Evolutionary conservation across 495 filamentous ascomycete genomes (phyloP).

Genomic region (Penicillium diatomitis): DNA sequence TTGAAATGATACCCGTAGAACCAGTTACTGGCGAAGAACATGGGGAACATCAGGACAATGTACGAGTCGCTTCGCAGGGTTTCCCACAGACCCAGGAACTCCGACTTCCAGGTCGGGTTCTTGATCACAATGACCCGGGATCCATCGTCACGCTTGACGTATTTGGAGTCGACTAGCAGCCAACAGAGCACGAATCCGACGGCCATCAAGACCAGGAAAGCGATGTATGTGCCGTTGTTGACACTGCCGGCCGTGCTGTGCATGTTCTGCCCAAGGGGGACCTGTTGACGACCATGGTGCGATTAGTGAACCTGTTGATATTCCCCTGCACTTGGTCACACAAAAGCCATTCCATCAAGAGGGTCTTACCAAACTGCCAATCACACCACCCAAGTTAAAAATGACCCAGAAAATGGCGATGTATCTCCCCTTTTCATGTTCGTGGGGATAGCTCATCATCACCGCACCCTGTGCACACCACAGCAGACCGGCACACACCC

Average conservation of each 20-base stretch:
- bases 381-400: constrained; percentile 88
- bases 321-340: no score
- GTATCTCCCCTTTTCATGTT: constrained; percentile 75
- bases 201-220: constrained; percentile 81
- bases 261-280: constrained; percentile 75
- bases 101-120: constrained; percentile 71
- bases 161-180: constrained; percentile 64
- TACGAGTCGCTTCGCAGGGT: constrained; percentile 65
- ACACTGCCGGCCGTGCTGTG: constrained; percentile 52
- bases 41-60: constrained; percentile 77
- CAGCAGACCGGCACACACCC: constrained; percentile 73
- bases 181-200: constrained; percentile 64
- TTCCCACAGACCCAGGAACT: constrained; percentile 69
- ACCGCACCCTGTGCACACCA: constrained; percentile 92
- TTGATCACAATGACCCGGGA: constrained; percentile 80
- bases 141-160: constrained; percentile 72
- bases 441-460: constrained; percentile 89
- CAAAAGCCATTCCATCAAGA: neutral
- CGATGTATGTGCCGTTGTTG: constrained; percentile 80
- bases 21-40: constrained; percentile 56
- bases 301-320: no score
- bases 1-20: constrained; percentile 46
- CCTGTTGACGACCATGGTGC: constrained; percentile 22
- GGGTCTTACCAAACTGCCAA: constrained; percentile 63
- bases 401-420: constrained; percentile 93